Base-by-base conservation (phyloP, 805 yeast species). In the Starmerella ratchasimensis region DNA sequence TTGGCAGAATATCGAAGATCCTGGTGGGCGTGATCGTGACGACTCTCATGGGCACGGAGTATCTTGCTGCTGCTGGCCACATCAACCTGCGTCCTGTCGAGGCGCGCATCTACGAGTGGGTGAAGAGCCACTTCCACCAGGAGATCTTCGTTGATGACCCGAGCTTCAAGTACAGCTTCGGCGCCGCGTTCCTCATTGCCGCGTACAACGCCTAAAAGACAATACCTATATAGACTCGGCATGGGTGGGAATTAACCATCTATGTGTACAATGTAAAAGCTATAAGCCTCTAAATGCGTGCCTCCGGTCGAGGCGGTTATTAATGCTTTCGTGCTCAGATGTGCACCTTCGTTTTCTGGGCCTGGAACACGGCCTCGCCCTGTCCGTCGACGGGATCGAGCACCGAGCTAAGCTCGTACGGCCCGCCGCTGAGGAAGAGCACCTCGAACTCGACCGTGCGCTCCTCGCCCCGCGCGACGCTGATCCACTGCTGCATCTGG, bases 401-500 rank as follows among this genome's bases (percentile, higher is more conserved):
- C 11, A 73, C 56, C 0, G 70, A 68, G 1, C 86, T 82, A 78
- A 94, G 76, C 54, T 81, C 90, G 53, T 76, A 84, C 33, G 72
- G 76, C 2, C 96, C 97, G 31, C 67, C 66, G 38, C 80, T 86
- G 27, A 86, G 59, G 4, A 82, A 69, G 15, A 76, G 67, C 34
- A 76, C 68, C 6, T 81, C 72, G 28, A 79, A 53, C 18, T 63
- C 64, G 22, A 72, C 59, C 2, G 54, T 60, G 3, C 60, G 36
- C 0, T 61, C 49, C 19, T 59, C 65, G 1, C 70, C 68, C 0
- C 77, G 65, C 1, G 48, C 49, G 1, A 76, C 47, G 2, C 67
- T 61, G 5, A 75, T 52, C 18, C 70, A 68, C 20, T 61, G 64
- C 48, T 81, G 93, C 20, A 80, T 57, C 3, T 71, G 65, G 2